phyloP scores from a whole-genome alignment of 495 filamentous ascomycete genomes.

The Aspergillus sparsus region DNA sequence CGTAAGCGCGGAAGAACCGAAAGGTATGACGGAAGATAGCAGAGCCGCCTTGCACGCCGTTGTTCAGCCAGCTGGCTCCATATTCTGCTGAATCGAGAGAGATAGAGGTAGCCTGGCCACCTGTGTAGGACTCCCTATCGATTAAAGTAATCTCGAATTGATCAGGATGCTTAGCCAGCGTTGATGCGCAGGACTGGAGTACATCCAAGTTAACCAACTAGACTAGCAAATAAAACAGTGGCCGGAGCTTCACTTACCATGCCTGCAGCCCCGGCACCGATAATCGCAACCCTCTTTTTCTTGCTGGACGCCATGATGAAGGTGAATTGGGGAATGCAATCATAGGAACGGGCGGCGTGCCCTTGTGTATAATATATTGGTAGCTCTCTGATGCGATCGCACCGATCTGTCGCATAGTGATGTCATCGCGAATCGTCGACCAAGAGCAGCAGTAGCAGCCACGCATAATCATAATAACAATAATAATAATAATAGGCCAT shows the following conservation, averaged over 20 bases:
- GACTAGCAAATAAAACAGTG: neutral
- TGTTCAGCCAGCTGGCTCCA: slow-evolving; percentile 76
- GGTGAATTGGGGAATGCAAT: neutral
- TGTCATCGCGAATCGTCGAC: slow-evolving; percentile 1
- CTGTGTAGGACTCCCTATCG: slow-evolving; percentile 65
- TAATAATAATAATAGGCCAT: too few species aligned
- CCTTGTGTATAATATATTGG: neutral
- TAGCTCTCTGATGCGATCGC: neutral
- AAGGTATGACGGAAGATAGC: slow-evolving; percentile 80
- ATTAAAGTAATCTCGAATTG: slow-evolving; percentile 75
- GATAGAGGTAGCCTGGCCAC: slow-evolving; percentile 83
- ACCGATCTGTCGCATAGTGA: slow-evolving; percentile 4
- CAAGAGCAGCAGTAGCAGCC: too few species aligned
- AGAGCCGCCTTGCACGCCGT: slow-evolving; percentile 83
- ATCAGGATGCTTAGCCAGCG: slow-evolving; percentile 71
- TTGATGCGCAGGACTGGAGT: slow-evolving; percentile 68
- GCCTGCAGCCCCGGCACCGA: slow-evolving; percentile 67
- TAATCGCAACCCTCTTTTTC: slow-evolving; percentile 55
- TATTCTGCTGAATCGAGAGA: slow-evolving; percentile 64
- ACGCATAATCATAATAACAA: too few species aligned
- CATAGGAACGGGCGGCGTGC: neutral
- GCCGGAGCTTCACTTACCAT: slow-evolving; percentile 42
- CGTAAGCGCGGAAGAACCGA: slow-evolving; percentile 71
- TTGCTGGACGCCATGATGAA: neutral
- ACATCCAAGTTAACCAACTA: neutral